A percentile compares a stretch with the other conserved stretches of the same genome.
Evolutionary conservation across 2,329 filamentous ascomycete species (phyloP).

Genomic region (Aspergillus brasiliensis): DNA sequence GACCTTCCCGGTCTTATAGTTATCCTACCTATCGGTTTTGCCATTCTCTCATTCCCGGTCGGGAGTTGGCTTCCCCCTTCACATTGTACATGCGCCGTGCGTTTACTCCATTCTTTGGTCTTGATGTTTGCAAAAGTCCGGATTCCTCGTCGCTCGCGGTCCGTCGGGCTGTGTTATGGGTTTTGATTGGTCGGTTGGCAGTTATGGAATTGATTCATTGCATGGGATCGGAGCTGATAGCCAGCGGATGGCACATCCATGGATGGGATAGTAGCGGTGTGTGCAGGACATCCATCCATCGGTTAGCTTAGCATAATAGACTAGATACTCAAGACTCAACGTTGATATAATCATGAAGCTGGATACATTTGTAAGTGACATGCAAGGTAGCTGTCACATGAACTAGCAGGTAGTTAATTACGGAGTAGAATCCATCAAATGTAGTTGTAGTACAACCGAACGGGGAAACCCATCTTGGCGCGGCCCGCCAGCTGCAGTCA

Average conservation of each 20-base stretch:
- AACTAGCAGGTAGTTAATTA: too few species aligned
- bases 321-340: background rate
- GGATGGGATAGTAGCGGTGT: background rate
- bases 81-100: background rate
- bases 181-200: background rate
- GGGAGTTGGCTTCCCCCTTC: background rate
- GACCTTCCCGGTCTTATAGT: background rate
- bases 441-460: too few species aligned
- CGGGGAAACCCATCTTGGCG: background rate
- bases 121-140: background rate
- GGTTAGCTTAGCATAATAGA: background rate
- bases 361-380: background rate
- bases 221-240: background rate
- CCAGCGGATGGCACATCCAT: background rate
- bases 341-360: too few species aligned
- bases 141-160: background rate
- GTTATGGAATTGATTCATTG: background rate
- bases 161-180: background rate
- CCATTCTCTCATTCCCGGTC: background rate
- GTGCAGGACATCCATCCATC: background rate
- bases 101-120: background rate
- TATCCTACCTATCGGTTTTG: background rate
- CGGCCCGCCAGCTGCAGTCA: background rate
- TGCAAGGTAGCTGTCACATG: background rate
- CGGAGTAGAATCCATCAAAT: too few species aligned